Evolutionary conservation across 2,329 filamentous ascomycete genomes (phyloP), one percentile per base, ranked within the genome.

Genomic region (Diaporthe vaccinii): DNA sequence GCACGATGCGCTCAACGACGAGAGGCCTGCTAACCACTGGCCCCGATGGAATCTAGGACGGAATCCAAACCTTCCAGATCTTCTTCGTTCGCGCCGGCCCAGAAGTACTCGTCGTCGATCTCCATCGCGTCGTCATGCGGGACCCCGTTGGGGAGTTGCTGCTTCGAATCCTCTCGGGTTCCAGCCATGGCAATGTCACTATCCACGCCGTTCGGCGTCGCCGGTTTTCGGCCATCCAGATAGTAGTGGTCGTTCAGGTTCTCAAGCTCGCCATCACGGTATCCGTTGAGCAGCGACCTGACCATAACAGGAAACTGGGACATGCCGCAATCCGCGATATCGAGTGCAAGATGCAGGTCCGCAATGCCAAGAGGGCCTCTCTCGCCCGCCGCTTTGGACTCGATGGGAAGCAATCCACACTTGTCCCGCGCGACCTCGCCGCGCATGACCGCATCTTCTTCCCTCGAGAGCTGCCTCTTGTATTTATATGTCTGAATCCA

Each of bases 401-500:
- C 95, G 49, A 95, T 86, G 0, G 96, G 96, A 8, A 98, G 85
- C 39, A 98, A 84, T 1, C 95, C 95, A 65, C 90, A 93, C 76
- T 93, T 93, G 75, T 95, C 94, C 78, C 94, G 89, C 25, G 90
- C 87, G 1, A 97, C 83, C 79, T 96, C 94, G 6, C 95, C 95
- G n/a, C 91, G 88, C 55, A 91, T 89, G 36, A 91, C 92, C 0
- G 91, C 90, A 58, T 93, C 89, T 81, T 98, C 95, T 82, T 98
- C 96, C 62, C 88, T 87, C 73, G 91, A 91, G 15, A 98, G 87
- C 81, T 95, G 94, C 75, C 90, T 89, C 77, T 91, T 91, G 84
- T 96, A 98, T 75, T 91, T 92, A 78, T 93, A 90, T 3, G 95
- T 98, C 82, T 95, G 93, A 75, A 98, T 91, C 87, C 93, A 94